Base-by-base conservation (phyloP, 2,329 filamentous ascomycete genomes). In the Leptographium wingfieldii region DNA sequence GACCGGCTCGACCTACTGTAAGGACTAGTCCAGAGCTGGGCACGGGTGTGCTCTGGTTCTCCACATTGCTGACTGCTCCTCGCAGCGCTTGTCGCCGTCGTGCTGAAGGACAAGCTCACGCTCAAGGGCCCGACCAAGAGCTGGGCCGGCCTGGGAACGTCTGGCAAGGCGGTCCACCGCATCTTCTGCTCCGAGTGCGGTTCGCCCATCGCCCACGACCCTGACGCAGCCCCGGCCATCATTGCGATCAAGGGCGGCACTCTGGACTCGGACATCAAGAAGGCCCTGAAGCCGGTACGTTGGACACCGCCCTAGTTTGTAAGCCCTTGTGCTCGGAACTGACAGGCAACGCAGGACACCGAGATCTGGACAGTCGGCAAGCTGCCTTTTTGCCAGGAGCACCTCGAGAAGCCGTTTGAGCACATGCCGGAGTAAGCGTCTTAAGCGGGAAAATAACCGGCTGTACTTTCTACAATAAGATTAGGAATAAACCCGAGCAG, bases 361-460 rank as follows among this genome's bases (percentile, higher is more conserved):
- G 84, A 87, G 74, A 87, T 87, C 73, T 87, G 84, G 84, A 85
- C 83, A 56, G 79, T 76, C 64, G 71, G 80, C 74, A 87, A 87
- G 78, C 78, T 87, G 65, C 84, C 84, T 19, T 87, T 87, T 75
- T 85, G 84, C 75, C 76, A 82, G 75, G 84, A 87, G 76, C 72
- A 80, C 65, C 75, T 87, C 63, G 81, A 75, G 56, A 80, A 86
- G 70, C 76, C 82, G 3, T 86, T 86, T 70, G 70, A 78, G 67
- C 73, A 84, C 70, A 86, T 87, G 83, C 83, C 83, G 14, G 69
- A 81, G 69, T 83, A 29, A 11, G 7, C 14, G 19, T 22, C 22
- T 22, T 22, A 22, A 22, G 22, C 22, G 22, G 22, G 22, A 22
- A 22, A 22, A 22, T 22, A 22, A 22, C 22, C 22, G 22, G 22